Conservation (phyloP, 345 rosid genomes). For the Nephelium lappaceum region DNA sequence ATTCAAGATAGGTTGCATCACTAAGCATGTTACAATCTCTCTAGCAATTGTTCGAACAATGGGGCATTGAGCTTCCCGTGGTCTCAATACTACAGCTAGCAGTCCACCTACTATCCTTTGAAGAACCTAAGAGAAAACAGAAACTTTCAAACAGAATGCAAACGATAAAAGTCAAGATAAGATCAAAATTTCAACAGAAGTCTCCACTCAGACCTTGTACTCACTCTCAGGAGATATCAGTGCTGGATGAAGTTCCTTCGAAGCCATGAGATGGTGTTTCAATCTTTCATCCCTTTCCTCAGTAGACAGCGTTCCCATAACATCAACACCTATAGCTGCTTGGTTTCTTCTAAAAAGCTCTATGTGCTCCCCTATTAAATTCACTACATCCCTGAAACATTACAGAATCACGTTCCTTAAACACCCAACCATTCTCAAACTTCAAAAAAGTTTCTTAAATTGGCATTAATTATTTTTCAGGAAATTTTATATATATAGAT, state of each 20-base stretch:
- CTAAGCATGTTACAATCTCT: slow-evolving; percentile 94
- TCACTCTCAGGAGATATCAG: slow-evolving; percentile 87
- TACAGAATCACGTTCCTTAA: slow-evolving; percentile 15
- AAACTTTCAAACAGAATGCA: slow-evolving; percentile 16
- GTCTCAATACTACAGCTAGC: slow-evolving; percentile 77
- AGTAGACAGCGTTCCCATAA: slow-evolving; percentile 83
- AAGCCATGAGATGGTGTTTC: slow-evolving; percentile 81
- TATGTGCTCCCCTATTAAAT: slow-evolving; percentile 88
- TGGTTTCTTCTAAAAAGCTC: slow-evolving; percentile 93
- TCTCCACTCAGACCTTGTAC: slow-evolving; percentile 89
- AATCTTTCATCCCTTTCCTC: slow-evolving; percentile 94
- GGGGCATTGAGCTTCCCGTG: slow-evolving; percentile 93
- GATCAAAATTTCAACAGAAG: slow-evolving; percentile 25
- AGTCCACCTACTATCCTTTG: slow-evolving; percentile 83
- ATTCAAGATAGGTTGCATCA: slow-evolving; percentile 83
- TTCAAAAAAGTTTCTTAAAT: neutral
- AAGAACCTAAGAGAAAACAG: slow-evolving; percentile 58
- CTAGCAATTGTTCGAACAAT: slow-evolving; percentile 88
- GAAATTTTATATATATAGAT: neutral
- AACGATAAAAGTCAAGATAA: slow-evolving; percentile 14
- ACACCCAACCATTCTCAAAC: slow-evolving; percentile 9
- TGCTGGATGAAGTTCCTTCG: slow-evolving; percentile 96
- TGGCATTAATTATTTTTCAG: neutral
- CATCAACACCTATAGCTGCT: slow-evolving; percentile 83
- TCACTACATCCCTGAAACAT: slow-evolving; percentile 86